phyloP scores from a whole-genome alignment of 2,329 filamentous ascomycete species.

The Arthrinium puccinioides region DNA sequence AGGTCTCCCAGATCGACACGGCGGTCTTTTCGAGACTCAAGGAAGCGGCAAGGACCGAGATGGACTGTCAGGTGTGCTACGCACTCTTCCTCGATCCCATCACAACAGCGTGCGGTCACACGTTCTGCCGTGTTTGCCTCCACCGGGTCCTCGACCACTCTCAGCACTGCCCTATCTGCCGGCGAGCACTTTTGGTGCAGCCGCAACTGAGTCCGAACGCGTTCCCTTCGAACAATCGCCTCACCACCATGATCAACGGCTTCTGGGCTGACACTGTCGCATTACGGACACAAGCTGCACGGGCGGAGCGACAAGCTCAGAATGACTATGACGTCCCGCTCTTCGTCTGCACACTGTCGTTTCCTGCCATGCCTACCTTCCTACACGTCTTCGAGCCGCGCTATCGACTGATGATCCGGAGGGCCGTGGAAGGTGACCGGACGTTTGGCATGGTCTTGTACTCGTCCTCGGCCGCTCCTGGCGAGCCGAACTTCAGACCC shows the following conservation, averaged over 20 bases:
- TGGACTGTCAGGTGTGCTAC: conserved; percentile 89
- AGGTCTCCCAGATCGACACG: conserved; percentile 31
- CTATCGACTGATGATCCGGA: conserved; percentile 82
- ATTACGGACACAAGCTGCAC: conserved; percentile 46
- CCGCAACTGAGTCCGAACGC: conserved; percentile 31
- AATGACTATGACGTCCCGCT: conserved; percentile 59
- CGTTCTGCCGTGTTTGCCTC: conserved; percentile 77
- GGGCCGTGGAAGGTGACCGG: conserved; percentile 63
- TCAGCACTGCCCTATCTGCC: conserved; percentile 72
- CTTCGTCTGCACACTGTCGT: conserved; percentile 76
- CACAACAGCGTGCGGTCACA: conserved; percentile 83
- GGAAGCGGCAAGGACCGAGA: conserved; percentile 56
- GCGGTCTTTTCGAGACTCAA: conserved; percentile 50
- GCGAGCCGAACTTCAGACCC: conserved; percentile 48
- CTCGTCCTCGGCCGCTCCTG: conserved; percentile 38
- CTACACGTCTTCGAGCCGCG: conserved; percentile 89
- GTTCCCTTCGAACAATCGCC: conserved; percentile 51
- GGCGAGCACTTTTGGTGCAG: conserved; percentile 51
- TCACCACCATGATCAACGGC: conserved; percentile 55
- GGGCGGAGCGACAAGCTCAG: conserved; percentile 48
- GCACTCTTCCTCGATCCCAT: conserved; percentile 72
- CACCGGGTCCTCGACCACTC: conserved; percentile 71
- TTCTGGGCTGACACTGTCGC: conserved; percentile 64
- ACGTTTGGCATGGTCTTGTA: conserved; percentile 84
- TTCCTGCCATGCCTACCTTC: conserved; percentile 78